Base-by-base conservation (phyloP, 768 basidiomycete species). In the Kwoniella dejecticola region DNA sequence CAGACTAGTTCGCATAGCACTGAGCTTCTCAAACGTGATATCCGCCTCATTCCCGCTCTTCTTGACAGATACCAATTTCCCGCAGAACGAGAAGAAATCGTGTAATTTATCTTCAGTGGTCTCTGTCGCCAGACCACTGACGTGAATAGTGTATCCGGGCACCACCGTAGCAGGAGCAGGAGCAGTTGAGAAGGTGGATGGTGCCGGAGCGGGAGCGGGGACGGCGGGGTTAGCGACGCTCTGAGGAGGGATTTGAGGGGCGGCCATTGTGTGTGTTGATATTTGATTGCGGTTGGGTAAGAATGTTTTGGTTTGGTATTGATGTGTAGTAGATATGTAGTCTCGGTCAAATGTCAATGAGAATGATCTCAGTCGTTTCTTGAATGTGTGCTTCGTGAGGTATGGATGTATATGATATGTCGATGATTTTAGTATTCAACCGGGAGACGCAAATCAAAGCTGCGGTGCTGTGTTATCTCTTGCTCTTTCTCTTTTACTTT, bases 21-120 rank as follows among this genome's bases (percentile, higher is more conserved):
- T 66, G 55, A 78, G 75, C 77, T 94, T 96, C 77, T 90, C 88
- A 72, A 96, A 98, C 52, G 85, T 80, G 67, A 98, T 85, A 27
- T 82, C 82, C n/a, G 93, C 94, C 13, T 64, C 59, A 47, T 46
- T 64, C 12, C 68, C 77, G 12, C 74, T 76, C 52, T 79, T 81
- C 13, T 77, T 78, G 50, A 80, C 78, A 31, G 65, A 68, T 19
- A 73, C 69, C 47, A 85, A 81, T 87, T 85, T 88, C 81, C 93
- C 93, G 75, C 92, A 96, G 81, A 95, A 96, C 2, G 57, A 60
- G 67, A 77, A 74, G 65, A 77, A 75, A 60, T 91, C 87, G 66
- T 85, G 80, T 56, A 97, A 83, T 60, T 89, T 85, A 19, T 81
- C 75, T 73, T 89, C 81, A 23, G 84, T 86, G 12, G 90, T 92